A percentile compares a stretch with the other conserved stretches of the same genome.
These are phyloP conservation scores for Talaromyces sp. DNA, from an alignment of 2,329 filamentous ascomycete genomes.

Conservation along the genomic window DNA sequence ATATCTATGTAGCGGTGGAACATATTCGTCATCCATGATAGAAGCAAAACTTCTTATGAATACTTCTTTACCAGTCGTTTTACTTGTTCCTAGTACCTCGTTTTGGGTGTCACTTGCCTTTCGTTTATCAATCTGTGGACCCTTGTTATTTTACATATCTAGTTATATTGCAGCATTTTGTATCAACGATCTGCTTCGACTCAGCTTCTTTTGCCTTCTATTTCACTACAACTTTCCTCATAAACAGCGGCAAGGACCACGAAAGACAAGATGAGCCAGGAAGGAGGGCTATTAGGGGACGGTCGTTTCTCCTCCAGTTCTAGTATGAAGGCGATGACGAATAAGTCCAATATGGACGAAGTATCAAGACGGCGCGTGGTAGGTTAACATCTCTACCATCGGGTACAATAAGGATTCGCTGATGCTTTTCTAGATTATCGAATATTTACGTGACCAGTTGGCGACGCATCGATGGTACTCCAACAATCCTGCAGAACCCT, in stretches of 20 bases:
- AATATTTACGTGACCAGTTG: conserved; percentile 27
- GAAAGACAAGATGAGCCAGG: background rate
- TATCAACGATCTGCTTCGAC: background rate
- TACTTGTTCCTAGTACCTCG: no score
- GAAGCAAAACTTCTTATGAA: background rate
- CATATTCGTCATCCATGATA: background rate
- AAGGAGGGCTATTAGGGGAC: background rate
- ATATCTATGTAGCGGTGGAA: background rate
- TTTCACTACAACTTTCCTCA: background rate
- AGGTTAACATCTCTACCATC: background rate
- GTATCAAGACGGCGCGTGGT: background rate
- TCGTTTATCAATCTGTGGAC: background rate
- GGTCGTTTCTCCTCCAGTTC: background rate
- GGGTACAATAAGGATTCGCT: background rate
- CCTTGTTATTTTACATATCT: background rate
- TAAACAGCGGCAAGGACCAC: background rate
- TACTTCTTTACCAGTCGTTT: no score
- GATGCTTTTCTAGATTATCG: conserved; percentile 23
- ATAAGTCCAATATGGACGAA: background rate
- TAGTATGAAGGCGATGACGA: background rate
- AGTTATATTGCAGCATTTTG: background rate
- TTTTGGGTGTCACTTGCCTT: background rate
- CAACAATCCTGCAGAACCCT: conserved; percentile 15
- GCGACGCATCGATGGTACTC: conserved; percentile 25
- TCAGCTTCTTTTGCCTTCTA: background rate